Conservation (phyloP, 2,329 filamentous ascomycete genomes). For the Delphinella strobiligena region DNA sequence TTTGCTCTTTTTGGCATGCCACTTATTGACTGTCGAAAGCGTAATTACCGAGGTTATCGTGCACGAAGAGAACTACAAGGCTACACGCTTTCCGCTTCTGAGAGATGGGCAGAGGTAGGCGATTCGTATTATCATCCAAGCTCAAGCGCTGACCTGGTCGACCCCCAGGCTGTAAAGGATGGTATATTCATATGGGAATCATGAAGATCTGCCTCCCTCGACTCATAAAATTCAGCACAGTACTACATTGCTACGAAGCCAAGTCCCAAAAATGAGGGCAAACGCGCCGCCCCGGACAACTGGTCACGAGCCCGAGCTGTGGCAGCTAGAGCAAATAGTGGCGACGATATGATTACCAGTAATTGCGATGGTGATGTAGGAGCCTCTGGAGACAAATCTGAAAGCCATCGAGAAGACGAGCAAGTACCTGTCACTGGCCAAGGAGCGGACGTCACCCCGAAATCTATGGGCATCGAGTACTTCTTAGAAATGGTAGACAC, state of each 20-base stretch:
- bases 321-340: not conserved
- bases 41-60: constrained; percentile 67
- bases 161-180: too few species aligned
- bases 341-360: not conserved
- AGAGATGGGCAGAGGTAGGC: constrained; percentile 58
- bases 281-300: not conserved
- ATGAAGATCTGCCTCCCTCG: too few species aligned
- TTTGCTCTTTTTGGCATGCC: too few species aligned
- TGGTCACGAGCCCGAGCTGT: not conserved
- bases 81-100: constrained; percentile 54
- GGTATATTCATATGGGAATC: too few species aligned
- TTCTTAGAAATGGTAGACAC: constrained; percentile 64
- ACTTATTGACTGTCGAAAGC: too few species aligned
- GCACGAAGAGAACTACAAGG: constrained; percentile 59
- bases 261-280: constrained; percentile 3
- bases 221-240: not conserved
- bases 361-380: not conserved
- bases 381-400: too few species aligned
- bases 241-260: constrained; percentile 10
- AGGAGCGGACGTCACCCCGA: too few species aligned
- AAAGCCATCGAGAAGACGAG: too few species aligned
- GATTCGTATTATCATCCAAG: too few species aligned
- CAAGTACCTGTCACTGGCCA: too few species aligned
- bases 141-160: too few species aligned
- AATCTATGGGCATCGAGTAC: constrained; percentile 75